Base-by-base conservation (phyloP, 805 yeast species). In the Saturnispora galanensis region DNA sequence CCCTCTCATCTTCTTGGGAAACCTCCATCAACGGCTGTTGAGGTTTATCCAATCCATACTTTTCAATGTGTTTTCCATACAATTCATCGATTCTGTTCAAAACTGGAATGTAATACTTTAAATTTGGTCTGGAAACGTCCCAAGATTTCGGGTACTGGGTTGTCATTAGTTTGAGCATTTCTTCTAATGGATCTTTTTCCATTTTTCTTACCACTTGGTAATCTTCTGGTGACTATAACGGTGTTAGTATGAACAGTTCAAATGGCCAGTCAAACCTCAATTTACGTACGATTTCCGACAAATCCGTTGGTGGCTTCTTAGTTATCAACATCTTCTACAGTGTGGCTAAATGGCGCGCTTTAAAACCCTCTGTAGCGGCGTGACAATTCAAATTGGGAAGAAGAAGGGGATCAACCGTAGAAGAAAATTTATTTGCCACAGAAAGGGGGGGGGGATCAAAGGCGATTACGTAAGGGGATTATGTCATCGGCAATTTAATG, bases 101-200 rank as follows among this genome's bases (percentile, higher is more conserved):
- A 1, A 85, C 77, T 0, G 81, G 73, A 28, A 84, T 74, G 93
- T 95, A 89, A 47, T 79, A 80, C 48, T 72, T 73, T 31, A 90
- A 62, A 52, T 85, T 74, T 6, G 72, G 68, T 35, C 55, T 52
- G 5, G 59, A 44, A 11, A 63, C 63, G 46, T 58, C 59, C 65
- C 64, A 62, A 10, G 46, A 52, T 34, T 58, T 56, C 1, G 47
- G 46, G 32, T 54, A 48, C 42, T 52, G 52, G 4, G 48, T 32
- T 8, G 48, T 46, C 29, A 56, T 51, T 8, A 51, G 33, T 1
- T 31, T 17, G 1, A 58, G 31, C 35, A 60, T 52, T 34, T 58
- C 58, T 5, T 53, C 54, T 7, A 44, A 11, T 8, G 54, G n/a
- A 31, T 56, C 53, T 1, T 26, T 34, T n/a, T 52, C 35, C 17